phyloP scores from a whole-genome alignment of 176 grass and related monocot species.

The Cenchrus purpureus region DNA sequence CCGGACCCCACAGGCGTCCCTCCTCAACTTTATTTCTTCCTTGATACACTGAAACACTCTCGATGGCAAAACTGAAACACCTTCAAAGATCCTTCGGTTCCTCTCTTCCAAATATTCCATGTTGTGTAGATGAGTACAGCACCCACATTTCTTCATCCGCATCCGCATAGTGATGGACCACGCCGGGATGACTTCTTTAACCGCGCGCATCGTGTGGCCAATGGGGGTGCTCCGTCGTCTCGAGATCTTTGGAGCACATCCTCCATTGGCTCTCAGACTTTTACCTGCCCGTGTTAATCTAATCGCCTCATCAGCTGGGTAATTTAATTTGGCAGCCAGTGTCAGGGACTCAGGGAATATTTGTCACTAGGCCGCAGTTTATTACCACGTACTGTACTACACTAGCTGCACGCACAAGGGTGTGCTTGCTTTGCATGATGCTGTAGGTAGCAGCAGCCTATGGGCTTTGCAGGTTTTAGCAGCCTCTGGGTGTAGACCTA shows the following conservation, averaged over 20 bases:
- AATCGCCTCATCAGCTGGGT: neutral
- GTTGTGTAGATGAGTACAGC: no score
- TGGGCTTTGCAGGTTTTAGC: neutral
- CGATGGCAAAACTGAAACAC: no score
- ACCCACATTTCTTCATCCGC: neutral
- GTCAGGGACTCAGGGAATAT: constrained; percentile 31
- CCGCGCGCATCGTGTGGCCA: neutral
- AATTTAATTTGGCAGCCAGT: constrained; percentile 16
- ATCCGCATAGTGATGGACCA: neutral
- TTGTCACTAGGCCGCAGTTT: constrained; percentile 6
- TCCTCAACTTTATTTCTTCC: no score
- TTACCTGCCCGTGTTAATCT: neutral
- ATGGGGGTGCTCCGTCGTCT: neutral
- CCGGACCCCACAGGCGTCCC: no score
- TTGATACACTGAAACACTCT: no score
- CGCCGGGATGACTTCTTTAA: neutral
- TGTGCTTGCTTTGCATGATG: neutral
- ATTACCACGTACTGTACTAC: no score
- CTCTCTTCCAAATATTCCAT: no score
- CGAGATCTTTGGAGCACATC: neutral
- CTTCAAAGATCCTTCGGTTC: no score
- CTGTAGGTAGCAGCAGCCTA: neutral
- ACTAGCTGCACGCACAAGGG: neutral
- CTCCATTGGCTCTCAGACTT: no score
- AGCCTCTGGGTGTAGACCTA: neutral